Evolutionary conservation across 495 filamentous ascomycete species (phyloP), one percentile per base, ranked within the genome.

Genomic region (Pseudomonodictys pantanalensis): DNA sequence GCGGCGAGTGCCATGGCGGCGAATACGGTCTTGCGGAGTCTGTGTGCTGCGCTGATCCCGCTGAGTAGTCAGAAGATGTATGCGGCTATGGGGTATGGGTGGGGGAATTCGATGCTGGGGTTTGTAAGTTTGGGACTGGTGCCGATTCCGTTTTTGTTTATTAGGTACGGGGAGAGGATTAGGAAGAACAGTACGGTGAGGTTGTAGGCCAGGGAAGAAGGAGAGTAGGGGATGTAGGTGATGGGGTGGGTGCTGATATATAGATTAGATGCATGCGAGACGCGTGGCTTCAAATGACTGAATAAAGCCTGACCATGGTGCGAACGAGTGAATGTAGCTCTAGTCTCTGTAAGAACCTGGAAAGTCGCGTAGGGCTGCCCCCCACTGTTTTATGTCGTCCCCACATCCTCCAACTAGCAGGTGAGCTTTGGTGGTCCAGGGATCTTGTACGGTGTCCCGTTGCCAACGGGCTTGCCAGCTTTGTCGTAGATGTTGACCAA

Each of bases 401-500:
- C n/a, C n/a, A n/a, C 32, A 38, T n/a, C 32, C 32, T 9, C n/a
- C 32, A 38, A 18, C 28, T 52, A 68, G 30, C 65, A 68, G 2
- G 15, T 46, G 30, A 68, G 6, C 28, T 54, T 52, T 9, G 55
- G 35, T 23, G 65, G 60, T 30, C 65, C 65, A 0, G 60, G 55
- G 28, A 64, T 60, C 60, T 54, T 64, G 18, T 68, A 68, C 15
- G 54, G 41, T 23, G 52, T 51, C 18, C 56, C 60, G 12, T 47
- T 43, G 22, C 52, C 53, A 54, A 12, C 57, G 52, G 77, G 73
- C 64, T 74, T 60, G 12, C 79, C 77, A 18, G 66, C 66, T 3
- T 47, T 18, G 22, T 78, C 77, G 67, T 84, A 84, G 68, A 84
- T 83, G 67, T 75, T 79, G 68, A 78, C 64, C 32, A 76, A 56